Base-by-base conservation (phyloP, 352 stramenopile genomes). In the Pythium insidiosum region DNA sequence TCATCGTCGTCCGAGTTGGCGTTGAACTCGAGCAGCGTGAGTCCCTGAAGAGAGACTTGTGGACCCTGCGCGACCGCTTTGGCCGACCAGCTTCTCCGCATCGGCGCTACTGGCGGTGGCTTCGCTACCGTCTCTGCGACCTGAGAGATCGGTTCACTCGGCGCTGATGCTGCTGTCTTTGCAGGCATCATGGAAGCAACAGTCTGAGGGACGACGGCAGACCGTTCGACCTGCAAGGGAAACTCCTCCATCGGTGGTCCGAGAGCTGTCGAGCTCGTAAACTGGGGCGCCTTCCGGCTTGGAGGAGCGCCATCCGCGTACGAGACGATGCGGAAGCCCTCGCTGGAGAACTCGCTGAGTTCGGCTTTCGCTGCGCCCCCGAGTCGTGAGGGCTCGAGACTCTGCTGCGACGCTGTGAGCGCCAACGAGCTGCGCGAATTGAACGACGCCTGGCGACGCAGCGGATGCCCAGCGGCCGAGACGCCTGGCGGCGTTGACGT, bases 231-330 rank as follows among this genome's bases (percentile, higher is more conserved):
- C n/a, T n/a, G n/a, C n/a, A n/a, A n/a, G n/a, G n/a, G n/a, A n/a
- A n/a, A n/a, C n/a, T n/a, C n/a, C n/a, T n/a, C n/a, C n/a, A n/a
- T n/a, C n/a, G n/a, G n/a, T n/a, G 37, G 38, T 4, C 43, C 54
- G 18, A 63, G 38, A 5, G 38, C 51, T 13, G 48, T 58, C 6
- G 54, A 63, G 38, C 54, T 63, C 15, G 46, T 35, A 21, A 63
- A 63, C 5, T 47, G 43, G 15, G 54, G 38, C 23, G 38, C 12
- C 15, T 20, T 21, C 2, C 20, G 18, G 16, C 12, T n/a, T 23
- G 1, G 11, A 15, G 2, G 13, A 5, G 21, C 25, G 12, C 9
- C 3, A 4, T 36, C 36, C n/a, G 33, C 11, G 21, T 56, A 62
- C 19, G 54, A 52, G 4, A 43, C 47, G 23, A 63, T 63, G 0